Base-by-base conservation (phyloP, 2,329 filamentous ascomycete genomes). In the Colletotrichum graminicola region DNA sequence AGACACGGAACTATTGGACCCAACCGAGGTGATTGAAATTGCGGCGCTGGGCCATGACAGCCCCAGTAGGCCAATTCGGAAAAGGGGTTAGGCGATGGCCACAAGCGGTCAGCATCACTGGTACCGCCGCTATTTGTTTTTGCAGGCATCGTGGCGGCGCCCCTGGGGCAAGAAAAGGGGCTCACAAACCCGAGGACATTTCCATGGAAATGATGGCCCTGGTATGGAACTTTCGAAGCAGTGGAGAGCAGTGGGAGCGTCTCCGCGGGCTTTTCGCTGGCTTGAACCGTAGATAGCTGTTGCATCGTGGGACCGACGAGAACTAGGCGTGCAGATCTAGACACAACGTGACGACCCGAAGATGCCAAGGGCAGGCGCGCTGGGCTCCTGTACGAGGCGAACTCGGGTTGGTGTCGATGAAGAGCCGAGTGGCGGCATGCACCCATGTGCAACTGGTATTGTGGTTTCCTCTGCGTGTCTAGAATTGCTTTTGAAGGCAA, bases 201-300 rank as follows among this genome's bases (percentile, higher is more conserved):
- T 43, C 32, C 56, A 63, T 63, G 54, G 59, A 68, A 63, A 54
- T 43, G n/a, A 41, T 36, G 32, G 47, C 45, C 57, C 39, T 34
- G 32, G 59, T 32, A 71, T 63, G 65, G 68, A 71, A 68, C 65
- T 59, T 63, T 71, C n/a, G 68, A 71, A 71, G 68, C 39, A 68
- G 68, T 71, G 68, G 65, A 71, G 68, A 71, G 68, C 52, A 62
- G 57, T 45, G 57, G 34, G 47, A 63, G 39, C 59, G 36, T 60
- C 45, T 55, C 51, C 65, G 23, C 59, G 52, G 39, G 51, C 56
- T 16, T 52, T 60, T 63, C 39, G 21, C 26, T 59, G 59, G 54
- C 59, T 63, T 63, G 36, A n/a, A 47, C n/a, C n/a, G 45, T 60
- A 39, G 65, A 68, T 32, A 45, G 45, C 65, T 60, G 54, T 65